Conservation (phyloP, 306 rosid genomes). For the Rosa multiflora region DNA sequence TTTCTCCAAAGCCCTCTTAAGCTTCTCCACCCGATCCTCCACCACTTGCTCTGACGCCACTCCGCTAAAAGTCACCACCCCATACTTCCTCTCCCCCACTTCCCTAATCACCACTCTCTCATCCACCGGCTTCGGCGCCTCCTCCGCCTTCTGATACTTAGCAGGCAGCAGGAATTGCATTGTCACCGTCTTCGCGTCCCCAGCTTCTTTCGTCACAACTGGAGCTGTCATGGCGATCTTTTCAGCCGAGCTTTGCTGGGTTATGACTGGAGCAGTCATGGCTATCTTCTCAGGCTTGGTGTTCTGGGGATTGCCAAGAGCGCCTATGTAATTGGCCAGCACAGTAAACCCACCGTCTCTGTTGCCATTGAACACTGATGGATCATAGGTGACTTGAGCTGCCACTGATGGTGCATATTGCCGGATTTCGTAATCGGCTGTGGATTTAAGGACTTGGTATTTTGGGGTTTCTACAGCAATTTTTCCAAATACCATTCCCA, state of each 20-base stretch:
- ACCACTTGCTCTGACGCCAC: conserved; percentile 61
- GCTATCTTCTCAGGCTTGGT: conserved; percentile 71
- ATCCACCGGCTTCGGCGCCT: conserved; percentile 81
- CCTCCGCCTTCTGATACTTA: conserved; percentile 59
- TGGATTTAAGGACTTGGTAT: conserved; percentile 47
- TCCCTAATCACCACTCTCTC: conserved; percentile 74
- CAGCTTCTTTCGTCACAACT: conserved; percentile 51
- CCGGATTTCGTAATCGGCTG: conserved; percentile 68
- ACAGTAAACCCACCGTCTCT: conserved; percentile 79
- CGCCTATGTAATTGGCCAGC: conserved; percentile 82
- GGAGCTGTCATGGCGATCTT: conserved; percentile 82
- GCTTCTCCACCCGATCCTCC: conserved; percentile 57
- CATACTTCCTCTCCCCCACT: conserved; percentile 68
- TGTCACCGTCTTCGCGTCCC: conserved; percentile 45
- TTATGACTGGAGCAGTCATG: conserved; percentile 82
- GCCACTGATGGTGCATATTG: conserved; percentile 54
- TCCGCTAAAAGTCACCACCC: conserved; percentile 74
- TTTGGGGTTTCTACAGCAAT: conserved; percentile 63
- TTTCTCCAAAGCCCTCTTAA: conserved; percentile 59
- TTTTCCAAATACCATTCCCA: conserved; percentile 88
- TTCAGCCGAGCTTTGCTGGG: conserved; percentile 41
- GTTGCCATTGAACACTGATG: conserved; percentile 67
- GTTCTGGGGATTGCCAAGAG: conserved; percentile 69
- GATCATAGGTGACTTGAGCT: conserved; percentile 75
- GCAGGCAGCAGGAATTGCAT: conserved; percentile 77